phyloP scores from a whole-genome alignment of 1,284 basidiomycete genomes.

The Ceratobasidium sp. region DNA sequence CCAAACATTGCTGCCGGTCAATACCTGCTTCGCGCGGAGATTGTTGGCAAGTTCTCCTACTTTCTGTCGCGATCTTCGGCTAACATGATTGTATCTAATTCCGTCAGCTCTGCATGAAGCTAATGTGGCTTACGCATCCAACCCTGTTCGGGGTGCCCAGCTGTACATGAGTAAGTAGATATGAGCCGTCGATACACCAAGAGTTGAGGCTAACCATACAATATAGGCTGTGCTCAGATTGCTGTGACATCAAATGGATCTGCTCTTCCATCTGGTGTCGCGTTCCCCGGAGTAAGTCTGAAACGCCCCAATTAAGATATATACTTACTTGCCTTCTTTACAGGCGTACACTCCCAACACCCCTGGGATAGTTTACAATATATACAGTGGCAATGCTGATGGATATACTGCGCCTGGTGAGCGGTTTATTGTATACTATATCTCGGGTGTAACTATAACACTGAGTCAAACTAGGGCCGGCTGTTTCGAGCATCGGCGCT shows the following conservation, averaged over 20 bases:
- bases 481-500: slow-evolving; percentile 4
- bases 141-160: slow-evolving; percentile 31
- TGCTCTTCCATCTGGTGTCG: slow-evolving; percentile 22
- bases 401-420: slow-evolving; percentile 14
- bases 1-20: slow-evolving; percentile 44
- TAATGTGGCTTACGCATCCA: slow-evolving; percentile 14
- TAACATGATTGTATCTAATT: background rate
- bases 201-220: background rate
- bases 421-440: background rate
- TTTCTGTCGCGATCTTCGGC: background rate
- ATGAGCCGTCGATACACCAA: background rate
- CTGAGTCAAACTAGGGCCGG: background rate
- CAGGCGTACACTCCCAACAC: slow-evolving; percentile 1
- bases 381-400: background rate
- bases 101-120: slow-evolving; percentile 30
- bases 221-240: background rate
- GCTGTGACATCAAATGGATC: slow-evolving; percentile 1
- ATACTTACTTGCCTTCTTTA: background rate
- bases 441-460: background rate
- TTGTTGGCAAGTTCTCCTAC: slow-evolving; percentile 35
- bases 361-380: slow-evolving; percentile 8
- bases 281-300: slow-evolving; percentile 10
- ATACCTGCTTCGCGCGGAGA: slow-evolving; percentile 49
- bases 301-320: background rate
- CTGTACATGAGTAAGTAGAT: slow-evolving; percentile 39